These are phyloP conservation scores for Pseudocercospora musae DNA, from an alignment of 2,329 filamentous ascomycete species.

Conservation along the genomic window DNA sequence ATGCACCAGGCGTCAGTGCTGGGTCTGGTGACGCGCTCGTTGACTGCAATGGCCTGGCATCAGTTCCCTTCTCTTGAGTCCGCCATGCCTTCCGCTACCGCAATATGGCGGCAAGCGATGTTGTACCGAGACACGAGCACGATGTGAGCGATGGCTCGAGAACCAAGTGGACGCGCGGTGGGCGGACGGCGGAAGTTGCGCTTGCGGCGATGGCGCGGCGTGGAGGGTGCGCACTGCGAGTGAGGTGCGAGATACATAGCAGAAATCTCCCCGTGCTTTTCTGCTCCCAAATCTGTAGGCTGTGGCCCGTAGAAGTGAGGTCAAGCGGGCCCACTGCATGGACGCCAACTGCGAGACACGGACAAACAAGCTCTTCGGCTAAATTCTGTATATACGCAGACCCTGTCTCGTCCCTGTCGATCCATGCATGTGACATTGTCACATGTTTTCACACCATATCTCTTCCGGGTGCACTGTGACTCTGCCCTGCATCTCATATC, in stretches of 20 bases:
- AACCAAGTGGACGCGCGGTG: neutral
- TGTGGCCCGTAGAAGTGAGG: neutral
- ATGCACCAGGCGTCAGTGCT: constrained; percentile 1
- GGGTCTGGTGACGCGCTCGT: constrained; percentile 2
- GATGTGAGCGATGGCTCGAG: neutral
- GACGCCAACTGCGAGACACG: neutral
- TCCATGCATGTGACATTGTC: neutral
- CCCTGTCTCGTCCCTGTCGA: neutral
- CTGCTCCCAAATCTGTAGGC: neutral
- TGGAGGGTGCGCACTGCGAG: neutral
- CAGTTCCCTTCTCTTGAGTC: neutral
- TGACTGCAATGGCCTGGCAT: neutral
- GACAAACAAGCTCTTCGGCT: neutral
- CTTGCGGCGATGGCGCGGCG: constrained; percentile 2
- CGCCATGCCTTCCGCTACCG: neutral
- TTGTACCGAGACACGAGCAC: neutral
- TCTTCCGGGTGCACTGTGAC: too few relatives aligned
- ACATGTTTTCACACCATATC: neutral
- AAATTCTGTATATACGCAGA: neutral
- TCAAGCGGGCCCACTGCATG: neutral
- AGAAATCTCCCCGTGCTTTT: neutral
- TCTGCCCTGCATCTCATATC: too few relatives aligned
- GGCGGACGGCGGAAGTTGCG: neutral
- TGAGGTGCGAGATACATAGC: neutral
- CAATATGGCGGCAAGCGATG: constrained; percentile 2